Evolutionary conservation across 768 basidiomycete species (phyloP), one percentile per base, ranked within the genome.

Genomic region (Daedaleopsis sinensis): DNA sequence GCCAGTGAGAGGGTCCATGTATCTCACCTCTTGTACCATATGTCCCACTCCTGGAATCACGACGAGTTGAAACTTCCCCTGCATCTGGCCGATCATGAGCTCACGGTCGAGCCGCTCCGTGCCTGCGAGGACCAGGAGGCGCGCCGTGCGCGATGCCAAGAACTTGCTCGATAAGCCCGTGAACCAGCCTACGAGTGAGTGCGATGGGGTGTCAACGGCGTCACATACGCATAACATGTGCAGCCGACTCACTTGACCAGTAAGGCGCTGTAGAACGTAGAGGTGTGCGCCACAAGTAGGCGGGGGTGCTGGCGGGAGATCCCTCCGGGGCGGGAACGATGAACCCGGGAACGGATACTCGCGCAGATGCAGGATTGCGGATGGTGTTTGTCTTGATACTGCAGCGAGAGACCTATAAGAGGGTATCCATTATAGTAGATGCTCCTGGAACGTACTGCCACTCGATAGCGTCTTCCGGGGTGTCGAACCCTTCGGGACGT

Each of bases 91-190:
- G 52, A 98, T 94, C 90, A 96, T 97, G 49, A 99, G 81, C 66
- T 93, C 88, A 67, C 86, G 90, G 70, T 99, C 97, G 5, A 98
- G 84, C 18, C 95, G 81, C 67, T 99, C 97, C 18, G 95, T 88
- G 0, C 96, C 96, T 0, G 97, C 97, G 16, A 99, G 79, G 10
- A 98, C 84, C 23, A 99, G 84, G 27, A 99, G 76, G 32, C 96
- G 87, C 0, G 96, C 96, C 0, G 93, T 84, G 15, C 89, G 84
- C 0, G 87, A 84, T 0, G 82, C 74, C 1, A 98, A 80, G 75
- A 99, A 99, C 23, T 82, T 80, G n/a, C 73, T 74, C 3, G 94
- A 96, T 1, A 99, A 80, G 0, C 88, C 87, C 12, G 80, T 79
- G 75, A 98, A 99, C 97, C 97, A 99, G 64, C 90, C 96, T 97